Percentiles rank a stretch among this genome's conserved stretches.
phyloP scores from a whole-genome alignment of 1,284 basidiomycete species.

The Ustilago loliicola region DNA sequence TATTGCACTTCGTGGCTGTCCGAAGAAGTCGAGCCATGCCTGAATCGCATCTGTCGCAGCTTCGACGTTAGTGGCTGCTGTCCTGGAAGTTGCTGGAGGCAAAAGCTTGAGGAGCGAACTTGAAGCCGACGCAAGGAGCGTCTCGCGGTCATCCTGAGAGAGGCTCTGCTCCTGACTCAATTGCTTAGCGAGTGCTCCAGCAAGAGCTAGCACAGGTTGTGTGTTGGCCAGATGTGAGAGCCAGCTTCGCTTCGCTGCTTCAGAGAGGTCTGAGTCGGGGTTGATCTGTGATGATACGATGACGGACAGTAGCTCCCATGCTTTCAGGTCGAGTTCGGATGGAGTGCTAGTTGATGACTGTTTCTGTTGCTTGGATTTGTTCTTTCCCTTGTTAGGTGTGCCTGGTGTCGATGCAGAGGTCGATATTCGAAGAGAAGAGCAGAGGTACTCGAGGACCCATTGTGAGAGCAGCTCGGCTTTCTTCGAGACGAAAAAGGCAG shows the following conservation, averaged over 20 bases:
- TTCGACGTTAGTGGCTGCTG: constrained; percentile 58
- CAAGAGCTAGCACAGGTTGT: constrained; percentile 36
- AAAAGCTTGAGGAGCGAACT: constrained; percentile 25
- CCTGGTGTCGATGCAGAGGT: constrained; percentile 13
- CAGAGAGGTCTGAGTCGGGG: constrained; percentile 21
- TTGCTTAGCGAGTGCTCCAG: constrained; percentile 30
- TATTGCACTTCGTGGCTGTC: not conserved
- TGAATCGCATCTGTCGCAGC: constrained; percentile 51
- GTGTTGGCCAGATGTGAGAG: constrained; percentile 47
- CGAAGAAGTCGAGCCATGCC: constrained; percentile 46
- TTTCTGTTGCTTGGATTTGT: constrained; percentile 35
- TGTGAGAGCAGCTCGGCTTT: constrained; percentile 58
- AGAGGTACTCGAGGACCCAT: constrained; percentile 51
- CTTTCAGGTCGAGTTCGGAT: constrained; percentile 24
- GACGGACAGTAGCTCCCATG: constrained; percentile 48
- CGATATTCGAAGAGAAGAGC: constrained; percentile 23
- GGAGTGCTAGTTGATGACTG: not conserved
- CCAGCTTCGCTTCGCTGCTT: constrained; percentile 45
- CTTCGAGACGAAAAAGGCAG: constrained; percentile 47
- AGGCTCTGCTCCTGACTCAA: constrained; percentile 5
- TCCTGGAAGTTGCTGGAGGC: constrained; percentile 42
- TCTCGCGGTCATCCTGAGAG: not conserved
- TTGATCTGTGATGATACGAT: constrained; percentile 31
- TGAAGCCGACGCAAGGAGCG: constrained; percentile 16
- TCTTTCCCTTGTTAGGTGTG: constrained; percentile 33